Evolutionary conservation across 2,329 filamentous ascomycete genomes (phyloP).

Genomic region (Pezicula neosporulosa): DNA sequence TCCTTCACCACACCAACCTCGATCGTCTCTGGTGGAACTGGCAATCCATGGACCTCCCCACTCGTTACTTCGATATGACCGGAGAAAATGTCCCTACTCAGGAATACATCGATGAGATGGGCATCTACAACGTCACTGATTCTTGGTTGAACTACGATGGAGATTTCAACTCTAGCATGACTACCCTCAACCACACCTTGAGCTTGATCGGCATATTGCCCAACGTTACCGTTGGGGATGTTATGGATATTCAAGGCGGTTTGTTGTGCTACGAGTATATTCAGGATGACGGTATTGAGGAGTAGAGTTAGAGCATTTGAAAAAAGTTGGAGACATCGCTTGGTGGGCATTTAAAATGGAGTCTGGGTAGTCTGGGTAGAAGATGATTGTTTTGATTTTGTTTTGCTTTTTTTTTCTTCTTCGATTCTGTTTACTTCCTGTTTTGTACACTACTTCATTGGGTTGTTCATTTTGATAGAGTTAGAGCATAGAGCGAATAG

Average conservation of each 20-base stretch:
- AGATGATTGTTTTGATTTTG: too few species aligned
- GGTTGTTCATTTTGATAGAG: too few species aligned
- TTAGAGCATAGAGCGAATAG: too few species aligned
- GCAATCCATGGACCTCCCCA: conserved; percentile 3
- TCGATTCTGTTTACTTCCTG: too few species aligned
- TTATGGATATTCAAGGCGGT: conserved; percentile 11
- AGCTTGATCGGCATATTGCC: conserved; percentile 4
- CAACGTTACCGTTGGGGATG: conserved; percentile 8
- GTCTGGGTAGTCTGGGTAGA: too few species aligned
- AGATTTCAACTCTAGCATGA: neutral
- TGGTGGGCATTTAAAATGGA: neutral
- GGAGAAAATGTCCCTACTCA: neutral
- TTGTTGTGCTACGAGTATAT: conserved; percentile 12
- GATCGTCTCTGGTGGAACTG: conserved; percentile 23
- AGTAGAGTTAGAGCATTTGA: neutral
- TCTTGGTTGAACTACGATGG: neutral
- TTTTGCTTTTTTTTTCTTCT: too few species aligned
- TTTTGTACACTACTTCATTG: too few species aligned
- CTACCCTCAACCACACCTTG: conserved; percentile 4
- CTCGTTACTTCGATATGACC: neutral
- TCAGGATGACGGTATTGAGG: neutral
- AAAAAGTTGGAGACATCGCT: neutral
- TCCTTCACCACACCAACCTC: conserved; percentile 21
- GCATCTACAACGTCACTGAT: conserved; percentile 3
- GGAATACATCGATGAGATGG: neutral